Conservation (phyloP, 225 moss, liverwort and hornwort species). For the Marchantia polymorpha region DNA sequence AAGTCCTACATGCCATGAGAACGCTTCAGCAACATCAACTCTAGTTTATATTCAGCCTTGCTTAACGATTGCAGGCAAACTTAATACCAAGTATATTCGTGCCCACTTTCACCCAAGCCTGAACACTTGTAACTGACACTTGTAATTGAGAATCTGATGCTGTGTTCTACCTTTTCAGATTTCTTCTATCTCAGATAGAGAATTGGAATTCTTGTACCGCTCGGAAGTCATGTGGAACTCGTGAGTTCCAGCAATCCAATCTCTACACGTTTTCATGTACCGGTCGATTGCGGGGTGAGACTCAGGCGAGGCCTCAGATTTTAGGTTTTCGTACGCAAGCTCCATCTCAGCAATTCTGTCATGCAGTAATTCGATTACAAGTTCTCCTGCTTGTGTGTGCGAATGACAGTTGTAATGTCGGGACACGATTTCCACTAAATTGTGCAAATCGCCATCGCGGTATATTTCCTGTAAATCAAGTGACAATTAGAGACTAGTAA, state of each 20-base stretch:
- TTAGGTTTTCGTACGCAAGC: not conserved
- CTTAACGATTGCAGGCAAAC: too few relatives aligned
- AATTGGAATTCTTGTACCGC: not conserved
- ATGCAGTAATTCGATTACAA: not conserved
- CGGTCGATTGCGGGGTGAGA: constrained; percentile 5
- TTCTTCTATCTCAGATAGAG: too few relatives aligned
- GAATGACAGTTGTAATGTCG: not conserved
- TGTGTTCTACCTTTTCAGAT: too few relatives aligned
- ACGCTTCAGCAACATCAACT: too few relatives aligned
- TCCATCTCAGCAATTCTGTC: constrained; percentile 12
- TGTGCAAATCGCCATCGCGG: not conserved
- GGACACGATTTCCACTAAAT: not conserved
- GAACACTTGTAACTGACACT: too few relatives aligned
- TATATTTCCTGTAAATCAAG: not conserved
- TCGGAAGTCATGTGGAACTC: not conserved
- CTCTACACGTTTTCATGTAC: constrained; percentile 3
- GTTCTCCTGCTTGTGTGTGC: not conserved
- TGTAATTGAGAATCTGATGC: too few relatives aligned
- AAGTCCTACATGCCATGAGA: too few relatives aligned
- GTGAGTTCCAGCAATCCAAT: not conserved
- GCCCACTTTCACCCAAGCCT: too few relatives aligned
- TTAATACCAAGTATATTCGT: too few relatives aligned
- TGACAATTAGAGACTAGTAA: too few relatives aligned
- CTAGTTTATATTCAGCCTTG: too few relatives aligned
- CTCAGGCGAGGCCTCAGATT: not conserved